phyloP scores from a whole-genome alignment of 805 yeast genomes.

The Candida chauliodis region DNA sequence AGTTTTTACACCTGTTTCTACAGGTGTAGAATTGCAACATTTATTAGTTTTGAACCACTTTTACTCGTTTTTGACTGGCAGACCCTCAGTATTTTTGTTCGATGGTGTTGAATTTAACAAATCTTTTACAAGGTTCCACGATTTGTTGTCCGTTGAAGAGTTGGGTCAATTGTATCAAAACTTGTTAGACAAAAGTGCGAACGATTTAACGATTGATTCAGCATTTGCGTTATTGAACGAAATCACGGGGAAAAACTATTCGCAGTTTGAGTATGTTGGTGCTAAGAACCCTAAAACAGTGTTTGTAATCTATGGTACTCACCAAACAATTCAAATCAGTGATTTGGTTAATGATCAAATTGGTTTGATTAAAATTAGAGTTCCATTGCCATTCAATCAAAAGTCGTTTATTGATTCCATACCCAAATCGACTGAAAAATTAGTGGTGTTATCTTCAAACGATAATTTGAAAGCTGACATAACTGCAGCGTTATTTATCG shows the following conservation, averaged over 20 bases:
- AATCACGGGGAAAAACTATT: constrained; percentile 50
- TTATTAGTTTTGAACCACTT: constrained; percentile 62
- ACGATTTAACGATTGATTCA: constrained; percentile 35
- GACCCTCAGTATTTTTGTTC: constrained; percentile 67
- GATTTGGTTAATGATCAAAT: constrained; percentile 42
- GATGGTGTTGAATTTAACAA: constrained; percentile 72
- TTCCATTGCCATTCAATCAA: constrained; percentile 76
- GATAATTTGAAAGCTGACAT: constrained; percentile 61
- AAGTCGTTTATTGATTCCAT: constrained; percentile 55
- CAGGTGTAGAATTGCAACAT: constrained; percentile 60
- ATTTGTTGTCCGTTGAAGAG: constrained; percentile 41
- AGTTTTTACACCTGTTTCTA: constrained; percentile 62
- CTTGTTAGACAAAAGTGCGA: constrained; percentile 29
- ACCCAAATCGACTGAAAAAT: constrained; percentile 53
- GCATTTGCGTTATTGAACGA: constrained; percentile 52
- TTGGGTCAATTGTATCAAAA: constrained; percentile 36
- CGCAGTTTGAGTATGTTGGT: constrained; percentile 72
- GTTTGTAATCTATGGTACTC: constrained; percentile 78
- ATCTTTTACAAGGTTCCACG: constrained; percentile 44
- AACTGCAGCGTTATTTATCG: constrained; percentile 63
- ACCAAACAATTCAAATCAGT: constrained; percentile 55
- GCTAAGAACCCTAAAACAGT: constrained; percentile 59
- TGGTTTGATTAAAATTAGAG: constrained; percentile 69
- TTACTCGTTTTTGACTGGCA: constrained; percentile 46
- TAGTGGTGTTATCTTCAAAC: constrained; percentile 52